Conservation (phyloP, 768 basidiomycete genomes). For the Leccinum ochraceum region DNA sequence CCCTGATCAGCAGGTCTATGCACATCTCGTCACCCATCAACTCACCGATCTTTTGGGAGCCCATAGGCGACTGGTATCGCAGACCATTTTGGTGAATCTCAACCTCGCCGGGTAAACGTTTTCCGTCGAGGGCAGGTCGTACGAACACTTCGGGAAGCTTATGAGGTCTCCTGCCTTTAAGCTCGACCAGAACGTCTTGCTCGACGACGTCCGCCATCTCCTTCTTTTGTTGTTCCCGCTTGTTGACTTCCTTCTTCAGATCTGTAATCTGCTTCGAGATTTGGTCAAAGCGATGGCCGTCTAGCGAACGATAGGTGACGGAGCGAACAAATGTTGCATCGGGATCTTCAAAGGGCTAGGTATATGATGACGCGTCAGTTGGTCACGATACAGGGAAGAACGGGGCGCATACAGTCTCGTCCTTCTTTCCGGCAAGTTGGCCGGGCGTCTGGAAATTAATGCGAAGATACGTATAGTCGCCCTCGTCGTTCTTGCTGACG, state of each 20-base stretch:
- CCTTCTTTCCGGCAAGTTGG: constrained; percentile 96
- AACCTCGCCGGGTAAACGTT: constrained; percentile 94
- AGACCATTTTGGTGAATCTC: constrained; percentile 98
- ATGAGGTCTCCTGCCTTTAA: constrained; percentile 84
- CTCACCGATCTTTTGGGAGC: constrained; percentile 89
- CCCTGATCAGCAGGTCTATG: constrained; percentile 5
- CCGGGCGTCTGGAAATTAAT: constrained; percentile 99
- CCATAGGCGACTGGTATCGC: constrained; percentile 83
- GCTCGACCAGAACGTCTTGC: constrained; percentile 85
- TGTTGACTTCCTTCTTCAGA: constrained; percentile 94
- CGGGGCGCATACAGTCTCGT: constrained; percentile 76
- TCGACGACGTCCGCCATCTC: constrained; percentile 98
- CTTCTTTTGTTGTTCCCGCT: constrained; percentile 96
- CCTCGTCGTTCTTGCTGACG: constrained; percentile 95
- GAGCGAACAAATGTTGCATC: constrained; percentile 96
- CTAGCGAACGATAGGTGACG: constrained; percentile 88
- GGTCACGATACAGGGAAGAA: constrained; percentile 1
- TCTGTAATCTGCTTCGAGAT: constrained; percentile 93
- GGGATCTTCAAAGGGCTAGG: constrained; percentile 92
- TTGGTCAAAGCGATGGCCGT: constrained; percentile 85
- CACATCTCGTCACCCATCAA: constrained; percentile 4
- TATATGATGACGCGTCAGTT: constrained; percentile 1
- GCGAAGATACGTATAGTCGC: constrained; percentile 89
- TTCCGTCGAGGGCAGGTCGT: constrained; percentile 92
- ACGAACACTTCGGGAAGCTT: constrained; percentile 92